Base-by-base conservation (phyloP, 2,329 filamentous ascomycete genomes). In the Chalara sp. region DNA sequence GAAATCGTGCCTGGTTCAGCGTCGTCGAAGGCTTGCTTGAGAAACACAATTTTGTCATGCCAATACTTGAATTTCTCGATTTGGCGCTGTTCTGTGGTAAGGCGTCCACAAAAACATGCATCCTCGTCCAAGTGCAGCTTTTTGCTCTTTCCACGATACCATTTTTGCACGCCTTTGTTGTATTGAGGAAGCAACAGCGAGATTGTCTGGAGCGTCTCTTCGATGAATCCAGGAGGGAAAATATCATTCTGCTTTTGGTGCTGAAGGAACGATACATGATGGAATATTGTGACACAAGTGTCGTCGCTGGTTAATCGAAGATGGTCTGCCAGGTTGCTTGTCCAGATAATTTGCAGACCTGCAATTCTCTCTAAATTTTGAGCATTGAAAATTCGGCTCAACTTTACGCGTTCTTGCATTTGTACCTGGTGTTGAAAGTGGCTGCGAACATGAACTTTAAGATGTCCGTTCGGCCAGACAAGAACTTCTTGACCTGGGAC, bases 21-120 rank as follows among this genome's bases (percentile, higher is more conserved):
- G 53, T 74, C 64, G 55, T 75, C 65, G 46, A 70, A 71, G 10
- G 61, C 63, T 47, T 73, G 65, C 58, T 74, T 73, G 3, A 76
- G 53, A 1, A 70, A 67, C 0, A 72, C 63, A 0, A 76, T 57
- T 0, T 69, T 65, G 39, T 76, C 71, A 28, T 66, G 65, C 72
- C 73, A 76, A 57, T 67, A 70, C 0, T 45, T 48, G 49, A 72
- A 71, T 1, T 58, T 59, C 10, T 67, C 63, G 6, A 70, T 62
- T n/a, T 62, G 63, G 6, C 69, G 56, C 40, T 68, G 60, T 33
- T 67, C 60, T 10, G 64, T 53, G 21, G 54, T 58, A 2, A 72
- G 55, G 6, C 57, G 62, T 1, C 64, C 66, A 33, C 66, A 65
- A 4, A 53, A 52, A 1, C 56, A 40, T 0, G 65, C 47, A 5